Evolutionary conservation across 306 rosid species (phyloP).

Genomic region (Cicer cuneatum): DNA sequence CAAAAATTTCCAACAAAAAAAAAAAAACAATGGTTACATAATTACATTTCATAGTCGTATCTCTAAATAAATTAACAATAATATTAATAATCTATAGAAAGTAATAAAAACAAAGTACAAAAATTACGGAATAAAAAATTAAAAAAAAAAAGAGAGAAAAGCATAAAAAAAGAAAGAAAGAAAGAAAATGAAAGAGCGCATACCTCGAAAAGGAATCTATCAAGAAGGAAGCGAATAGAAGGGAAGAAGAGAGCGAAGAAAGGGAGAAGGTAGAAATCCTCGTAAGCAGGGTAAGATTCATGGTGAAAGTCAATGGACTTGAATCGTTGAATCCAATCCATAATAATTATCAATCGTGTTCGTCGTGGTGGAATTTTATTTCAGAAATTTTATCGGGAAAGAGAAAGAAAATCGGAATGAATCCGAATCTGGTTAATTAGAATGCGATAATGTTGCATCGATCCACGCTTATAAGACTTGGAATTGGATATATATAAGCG

Average conservation of each 20-base stretch:
- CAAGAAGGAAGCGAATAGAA: constrained; percentile 75
- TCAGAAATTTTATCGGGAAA: constrained; percentile 45
- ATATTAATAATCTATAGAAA: neutral
- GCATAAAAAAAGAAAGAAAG: neutral
- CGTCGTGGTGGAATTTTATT: neutral
- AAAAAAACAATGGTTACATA: neutral
- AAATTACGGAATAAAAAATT: neutral
- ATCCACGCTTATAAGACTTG: too few relatives aligned
- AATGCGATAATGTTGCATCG: neutral
- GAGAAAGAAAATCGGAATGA: constrained; percentile 36
- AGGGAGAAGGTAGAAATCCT: constrained; percentile 77
- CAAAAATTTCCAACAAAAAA: neutral
- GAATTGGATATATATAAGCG: neutral
- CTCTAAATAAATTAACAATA: neutral
- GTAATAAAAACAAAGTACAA: neutral
- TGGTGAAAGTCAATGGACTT: constrained; percentile 66
- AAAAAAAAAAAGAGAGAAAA: neutral
- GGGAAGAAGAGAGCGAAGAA: constrained; percentile 78
- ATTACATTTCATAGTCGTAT: neutral
- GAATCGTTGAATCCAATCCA: constrained; percentile 51
- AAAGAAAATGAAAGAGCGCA: neutral
- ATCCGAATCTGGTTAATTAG: constrained; percentile 24
- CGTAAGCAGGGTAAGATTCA: constrained; percentile 76
- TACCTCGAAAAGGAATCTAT: constrained; percentile 92
- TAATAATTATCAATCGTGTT: neutral